Conservation (phyloP, 495 filamentous ascomycete genomes). For the Amphirosellinia nigrospora region DNA sequence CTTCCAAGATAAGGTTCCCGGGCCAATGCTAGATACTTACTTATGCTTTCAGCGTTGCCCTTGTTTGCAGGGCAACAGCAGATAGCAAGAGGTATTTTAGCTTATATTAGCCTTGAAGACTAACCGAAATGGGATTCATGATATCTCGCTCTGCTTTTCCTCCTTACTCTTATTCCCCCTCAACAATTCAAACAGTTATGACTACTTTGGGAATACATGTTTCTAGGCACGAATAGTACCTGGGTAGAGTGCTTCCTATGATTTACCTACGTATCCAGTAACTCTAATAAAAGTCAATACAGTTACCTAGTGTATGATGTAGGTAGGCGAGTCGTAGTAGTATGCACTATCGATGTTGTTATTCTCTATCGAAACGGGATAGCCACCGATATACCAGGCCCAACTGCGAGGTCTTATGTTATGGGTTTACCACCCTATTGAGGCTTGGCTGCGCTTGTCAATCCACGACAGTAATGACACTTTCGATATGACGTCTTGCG, state of each 20-base stretch:
- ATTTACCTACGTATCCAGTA: background rate
- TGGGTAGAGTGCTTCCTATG: background rate
- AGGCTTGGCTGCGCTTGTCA: background rate
- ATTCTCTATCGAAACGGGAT: background rate
- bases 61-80: background rate
- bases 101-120: background rate
- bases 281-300: background rate
- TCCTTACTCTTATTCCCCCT: background rate
- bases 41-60: background rate
- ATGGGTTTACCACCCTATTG: background rate
- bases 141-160: background rate
- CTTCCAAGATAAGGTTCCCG: background rate
- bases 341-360: background rate
- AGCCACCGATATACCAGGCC: background rate
- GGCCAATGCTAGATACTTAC: background rate
- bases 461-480: background rate
- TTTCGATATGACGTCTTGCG: background rate
- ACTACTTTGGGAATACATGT: background rate
- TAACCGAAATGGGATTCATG: background rate
- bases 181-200: background rate
- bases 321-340: background rate
- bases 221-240: background rate
- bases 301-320: background rate
- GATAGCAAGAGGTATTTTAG: background rate
- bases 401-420: background rate